These are phyloP conservation scores for Parachlorella kessleri DNA, from an alignment of 139 green algal species.

Conservation along the genomic window DNA sequence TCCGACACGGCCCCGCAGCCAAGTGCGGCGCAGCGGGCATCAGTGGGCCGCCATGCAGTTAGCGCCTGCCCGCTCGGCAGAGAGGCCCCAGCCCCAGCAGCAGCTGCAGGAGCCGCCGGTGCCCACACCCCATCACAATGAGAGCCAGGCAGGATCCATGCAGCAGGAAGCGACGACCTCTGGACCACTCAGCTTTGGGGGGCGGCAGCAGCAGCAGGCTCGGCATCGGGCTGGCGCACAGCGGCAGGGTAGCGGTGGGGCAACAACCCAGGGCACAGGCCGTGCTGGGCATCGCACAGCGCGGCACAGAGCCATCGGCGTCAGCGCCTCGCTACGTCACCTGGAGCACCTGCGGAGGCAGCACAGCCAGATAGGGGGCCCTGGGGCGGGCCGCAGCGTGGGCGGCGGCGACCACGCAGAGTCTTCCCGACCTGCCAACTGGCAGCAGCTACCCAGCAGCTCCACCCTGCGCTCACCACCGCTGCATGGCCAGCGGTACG, in stretches of 20 bases:
- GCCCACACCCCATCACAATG: too few relatives aligned
- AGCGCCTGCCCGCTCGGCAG: background rate
- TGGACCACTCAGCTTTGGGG: too few relatives aligned
- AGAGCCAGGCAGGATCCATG: too few relatives aligned
- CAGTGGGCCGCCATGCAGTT: background rate
- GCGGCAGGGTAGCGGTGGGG: too few relatives aligned
- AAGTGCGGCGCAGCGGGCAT: constrained; percentile 20
- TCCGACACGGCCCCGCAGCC: constrained; percentile 3
- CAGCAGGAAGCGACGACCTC: too few relatives aligned
- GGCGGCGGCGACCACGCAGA: constrained; percentile 9
- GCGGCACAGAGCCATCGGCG: background rate
- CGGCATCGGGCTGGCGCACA: too few relatives aligned
- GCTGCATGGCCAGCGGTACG: background rate
- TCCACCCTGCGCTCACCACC: constrained; percentile 23
- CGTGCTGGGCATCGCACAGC: background rate
- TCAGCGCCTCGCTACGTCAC: constrained; percentile 13
- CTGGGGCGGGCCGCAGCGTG: background rate
- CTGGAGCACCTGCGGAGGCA: constrained; percentile 28
- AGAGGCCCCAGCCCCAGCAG: background rate
- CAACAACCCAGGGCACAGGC: too few relatives aligned
- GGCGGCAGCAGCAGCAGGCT: too few relatives aligned
- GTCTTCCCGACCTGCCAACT: constrained; percentile 15
- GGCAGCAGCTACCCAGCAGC: constrained; percentile 27
- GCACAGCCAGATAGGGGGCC: constrained; percentile 1
- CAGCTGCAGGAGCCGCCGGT: constrained; percentile 13